phyloP scores from a whole-genome alignment of 2,329 filamentous ascomycete species.

The Fusarium abutilonis region DNA sequence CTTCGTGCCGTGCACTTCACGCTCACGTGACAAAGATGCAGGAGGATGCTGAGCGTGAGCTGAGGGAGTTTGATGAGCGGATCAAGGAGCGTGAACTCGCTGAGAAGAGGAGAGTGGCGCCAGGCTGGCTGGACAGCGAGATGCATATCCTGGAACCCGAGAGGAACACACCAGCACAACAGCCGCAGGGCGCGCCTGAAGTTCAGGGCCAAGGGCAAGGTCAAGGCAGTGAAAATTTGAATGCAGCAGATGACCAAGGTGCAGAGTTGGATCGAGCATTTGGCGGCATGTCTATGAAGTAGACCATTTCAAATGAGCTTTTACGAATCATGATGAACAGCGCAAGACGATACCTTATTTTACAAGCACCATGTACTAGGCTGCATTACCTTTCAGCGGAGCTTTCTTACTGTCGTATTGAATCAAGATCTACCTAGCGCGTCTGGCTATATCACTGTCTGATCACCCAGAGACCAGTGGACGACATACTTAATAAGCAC shows the following conservation, averaged over 20 bases:
- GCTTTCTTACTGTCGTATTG: neutral
- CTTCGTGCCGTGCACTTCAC: slow-evolving; percentile 81
- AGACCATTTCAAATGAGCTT: slow-evolving; percentile 5
- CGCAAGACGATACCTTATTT: slow-evolving; percentile 6
- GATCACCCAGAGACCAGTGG: neutral
- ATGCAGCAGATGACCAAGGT: slow-evolving; percentile 59
- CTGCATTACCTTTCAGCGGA: neutral
- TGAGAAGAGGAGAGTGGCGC: slow-evolving; percentile 81
- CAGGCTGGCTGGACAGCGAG: slow-evolving; percentile 83
- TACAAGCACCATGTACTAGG: neutral
- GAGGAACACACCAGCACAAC: slow-evolving; percentile 51
- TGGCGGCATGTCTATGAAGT: slow-evolving; percentile 57
- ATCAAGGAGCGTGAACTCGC: slow-evolving; percentile 74
- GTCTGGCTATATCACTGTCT: neutral
- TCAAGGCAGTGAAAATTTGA: slow-evolving; percentile 12
- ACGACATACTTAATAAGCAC: too few relatives aligned
- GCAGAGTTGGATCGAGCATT: slow-evolving; percentile 68
- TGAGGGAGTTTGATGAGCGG: slow-evolving; percentile 75
- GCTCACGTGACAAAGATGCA: slow-evolving; percentile 77
- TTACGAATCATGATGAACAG: slow-evolving; percentile 27
- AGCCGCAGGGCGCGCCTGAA: slow-evolving; percentile 38
- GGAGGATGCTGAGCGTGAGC: slow-evolving; percentile 71
- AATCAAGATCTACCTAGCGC: neutral
- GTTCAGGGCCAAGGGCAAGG: slow-evolving; percentile 3
- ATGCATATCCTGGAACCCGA: slow-evolving; percentile 75